These are phyloP conservation scores for Fusarium hainanense DNA, from an alignment of 2,329 filamentous ascomycete genomes.

Conservation along the genomic window DNA sequence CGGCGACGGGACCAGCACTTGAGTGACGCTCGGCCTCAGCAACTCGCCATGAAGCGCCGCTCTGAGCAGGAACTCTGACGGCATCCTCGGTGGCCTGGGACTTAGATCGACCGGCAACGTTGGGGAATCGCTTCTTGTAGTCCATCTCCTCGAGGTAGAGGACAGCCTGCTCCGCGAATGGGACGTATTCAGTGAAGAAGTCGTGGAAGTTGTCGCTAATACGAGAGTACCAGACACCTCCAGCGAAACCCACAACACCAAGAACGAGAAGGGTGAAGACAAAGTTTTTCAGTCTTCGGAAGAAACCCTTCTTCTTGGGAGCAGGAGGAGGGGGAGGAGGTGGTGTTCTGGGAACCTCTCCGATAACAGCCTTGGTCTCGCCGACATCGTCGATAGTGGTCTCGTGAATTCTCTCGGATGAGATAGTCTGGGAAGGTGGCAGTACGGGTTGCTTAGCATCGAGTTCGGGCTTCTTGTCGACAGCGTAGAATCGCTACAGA, in stretches of 20 bases:
- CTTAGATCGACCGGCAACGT: constrained; percentile 60
- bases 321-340: constrained; percentile 48
- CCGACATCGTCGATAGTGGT: constrained; percentile 53
- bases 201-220: constrained; percentile 98
- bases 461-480: constrained; percentile 63
- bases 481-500: constrained; percentile 66
- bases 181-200: constrained; percentile 97
- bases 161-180: constrained; percentile 93
- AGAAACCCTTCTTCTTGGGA: constrained; percentile 70
- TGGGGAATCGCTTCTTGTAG: constrained; percentile 85
- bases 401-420: constrained; percentile 58
- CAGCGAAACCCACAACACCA: constrained; percentile 81
- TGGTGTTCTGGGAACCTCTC: constrained; percentile 51
- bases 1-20: constrained; percentile 61
- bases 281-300: constrained; percentile 80
- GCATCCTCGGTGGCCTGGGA: constrained; percentile 70
- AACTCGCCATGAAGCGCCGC: constrained; percentile 84
- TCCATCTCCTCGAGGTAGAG: constrained; percentile 96
- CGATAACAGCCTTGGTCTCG: constrained; percentile 54
- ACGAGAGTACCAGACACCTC: constrained; percentile 91
- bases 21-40: constrained; percentile 71
- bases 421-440: constrained; percentile 65
- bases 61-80: constrained; percentile 86
- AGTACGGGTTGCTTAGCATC: constrained; percentile 63
- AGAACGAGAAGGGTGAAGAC: constrained; percentile 81